A percentile compares a stretch with the other conserved stretches of the same genome.
phyloP scores from a whole-genome alignment of 1,284 basidiomycete species.

The Apiotrichum sp. region DNA sequence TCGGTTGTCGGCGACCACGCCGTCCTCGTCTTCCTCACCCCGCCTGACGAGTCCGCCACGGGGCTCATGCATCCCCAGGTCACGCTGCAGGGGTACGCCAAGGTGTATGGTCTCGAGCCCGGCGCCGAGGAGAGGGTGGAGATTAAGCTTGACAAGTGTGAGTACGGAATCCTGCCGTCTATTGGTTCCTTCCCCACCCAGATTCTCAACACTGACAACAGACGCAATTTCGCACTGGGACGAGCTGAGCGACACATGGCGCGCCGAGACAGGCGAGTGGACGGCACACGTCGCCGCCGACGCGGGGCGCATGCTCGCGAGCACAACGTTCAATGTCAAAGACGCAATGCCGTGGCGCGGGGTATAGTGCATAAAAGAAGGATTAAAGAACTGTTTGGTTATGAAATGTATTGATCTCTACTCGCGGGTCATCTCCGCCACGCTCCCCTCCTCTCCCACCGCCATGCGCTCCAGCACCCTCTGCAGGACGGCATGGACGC shows the following conservation, averaged over 20 bases:
- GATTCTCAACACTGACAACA: not conserved
- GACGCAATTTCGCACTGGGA: slow-evolving; percentile 47
- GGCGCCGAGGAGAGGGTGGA: slow-evolving; percentile 25
- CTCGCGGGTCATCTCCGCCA: too few relatives aligned
- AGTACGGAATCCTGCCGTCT: slow-evolving; percentile 8
- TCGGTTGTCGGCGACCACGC: slow-evolving; percentile 34
- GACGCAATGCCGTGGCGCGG: slow-evolving; percentile 33
- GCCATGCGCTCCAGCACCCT: too few relatives aligned
- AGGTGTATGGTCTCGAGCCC: not conserved
- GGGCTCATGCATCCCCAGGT: slow-evolving; percentile 35
- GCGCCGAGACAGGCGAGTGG: slow-evolving; percentile 39
- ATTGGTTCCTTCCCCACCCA: too few relatives aligned
- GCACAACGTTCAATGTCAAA: slow-evolving; percentile 24
- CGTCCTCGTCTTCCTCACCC: slow-evolving; percentile 38
- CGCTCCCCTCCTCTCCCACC: too few relatives aligned
- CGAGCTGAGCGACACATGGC: slow-evolving; percentile 35
- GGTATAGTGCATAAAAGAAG: slow-evolving; percentile 6
- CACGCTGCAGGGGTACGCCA: slow-evolving; percentile 34
- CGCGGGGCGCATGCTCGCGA: slow-evolving; percentile 24
- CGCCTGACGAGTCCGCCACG: slow-evolving; percentile 14
- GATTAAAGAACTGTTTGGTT: too few relatives aligned
- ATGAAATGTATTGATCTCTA: too few relatives aligned
- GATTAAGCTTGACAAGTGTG: slow-evolving; percentile 41
- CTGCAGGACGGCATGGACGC: too few relatives aligned
- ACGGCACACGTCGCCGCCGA: slow-evolving; percentile 31